Evolutionary conservation across 2,329 filamentous ascomycete genomes (phyloP), one percentile per base, ranked within the genome.

Genomic region (Pseudogymnoascus sp.): DNA sequence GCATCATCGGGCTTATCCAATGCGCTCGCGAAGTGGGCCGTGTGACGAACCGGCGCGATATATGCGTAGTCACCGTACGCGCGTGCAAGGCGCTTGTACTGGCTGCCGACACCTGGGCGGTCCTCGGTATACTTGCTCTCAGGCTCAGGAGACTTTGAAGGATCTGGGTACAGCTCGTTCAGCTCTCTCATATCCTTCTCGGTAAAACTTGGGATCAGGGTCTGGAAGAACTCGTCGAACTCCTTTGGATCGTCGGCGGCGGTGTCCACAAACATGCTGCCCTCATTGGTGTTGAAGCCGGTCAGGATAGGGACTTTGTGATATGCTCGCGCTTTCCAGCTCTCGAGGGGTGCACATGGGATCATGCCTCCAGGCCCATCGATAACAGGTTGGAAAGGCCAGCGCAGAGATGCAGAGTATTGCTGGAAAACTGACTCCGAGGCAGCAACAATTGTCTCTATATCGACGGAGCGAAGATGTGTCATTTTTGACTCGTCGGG

Each of bases 281-380:
- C 88, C 72, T 91, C 88, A 69, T 90, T 85, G 40, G 84, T 82
- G 73, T 86, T 87, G 76, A 86, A 91, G 6, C 88, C 88, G 0
- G 86, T 89, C 59, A 91, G 75, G 59, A 91, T 80, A 6, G 85
- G 84, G 6, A 87, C 77, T 66, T 79, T 78, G 67, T 86, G 78
- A 71, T 79, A 83, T 14, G 76, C 72, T 0, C 79, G 77, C 0
- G 79, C 75, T 25, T 77, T 71, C 84, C 84, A 88, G n/a, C 80
- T 78, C n/a, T 79, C 75, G 11, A 87, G 77, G 2, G 87, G 87
- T 10, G 81, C 74, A 25, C 80, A 77, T 2, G 80, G 77, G 62
- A 90, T 84, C 12, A 86, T 72, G 11, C 82, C 79, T 3, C 72
- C 75, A 12, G 72, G 69, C 1, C 81, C 80, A 69, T 89, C 86